Evolutionary conservation across 169 alveolate species (phyloP).

Genomic region (Plasmodium inui): DNA sequence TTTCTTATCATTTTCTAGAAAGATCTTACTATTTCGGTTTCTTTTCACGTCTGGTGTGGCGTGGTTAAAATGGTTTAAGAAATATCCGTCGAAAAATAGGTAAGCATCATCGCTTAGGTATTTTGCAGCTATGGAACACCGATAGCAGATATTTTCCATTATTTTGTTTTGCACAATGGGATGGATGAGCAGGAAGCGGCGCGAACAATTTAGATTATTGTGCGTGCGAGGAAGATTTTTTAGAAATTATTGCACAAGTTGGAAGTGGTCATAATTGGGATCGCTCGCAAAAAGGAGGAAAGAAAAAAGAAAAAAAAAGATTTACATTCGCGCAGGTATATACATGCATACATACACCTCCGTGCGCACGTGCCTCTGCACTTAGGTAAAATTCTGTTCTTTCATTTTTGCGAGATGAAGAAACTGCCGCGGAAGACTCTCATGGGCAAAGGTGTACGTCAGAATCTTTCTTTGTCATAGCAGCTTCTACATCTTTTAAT

Average conservation of each 20-base stretch:
- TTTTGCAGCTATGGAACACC: slow-evolving; percentile 37
- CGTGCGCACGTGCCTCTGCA: background rate
- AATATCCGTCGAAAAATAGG: slow-evolving; percentile 41
- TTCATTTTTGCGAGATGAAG: background rate
- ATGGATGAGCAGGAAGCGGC: background rate
- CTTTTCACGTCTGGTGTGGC: background rate
- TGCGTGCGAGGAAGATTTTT: background rate
- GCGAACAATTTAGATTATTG: background rate
- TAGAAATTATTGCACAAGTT: background rate
- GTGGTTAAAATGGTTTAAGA: slow-evolving; percentile 35
- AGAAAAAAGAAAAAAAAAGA: background rate
- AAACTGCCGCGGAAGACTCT: background rate
- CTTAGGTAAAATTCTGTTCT: background rate
- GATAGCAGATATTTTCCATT: slow-evolving; percentile 42
- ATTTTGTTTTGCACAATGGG: background rate
- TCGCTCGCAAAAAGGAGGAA: background rate
- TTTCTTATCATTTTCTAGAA: slow-evolving; percentile 25
- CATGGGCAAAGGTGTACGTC: background rate
- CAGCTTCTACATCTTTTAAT: background rate
- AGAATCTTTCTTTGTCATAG: background rate
- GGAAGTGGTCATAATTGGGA: background rate
- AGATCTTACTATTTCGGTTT: background rate
- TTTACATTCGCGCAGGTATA: background rate
- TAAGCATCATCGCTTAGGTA: slow-evolving; percentile 7
- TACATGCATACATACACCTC: background rate